Conservation (phyloP, 2,329 filamentous ascomycete genomes). For the Alternaria consortialis region DNA sequence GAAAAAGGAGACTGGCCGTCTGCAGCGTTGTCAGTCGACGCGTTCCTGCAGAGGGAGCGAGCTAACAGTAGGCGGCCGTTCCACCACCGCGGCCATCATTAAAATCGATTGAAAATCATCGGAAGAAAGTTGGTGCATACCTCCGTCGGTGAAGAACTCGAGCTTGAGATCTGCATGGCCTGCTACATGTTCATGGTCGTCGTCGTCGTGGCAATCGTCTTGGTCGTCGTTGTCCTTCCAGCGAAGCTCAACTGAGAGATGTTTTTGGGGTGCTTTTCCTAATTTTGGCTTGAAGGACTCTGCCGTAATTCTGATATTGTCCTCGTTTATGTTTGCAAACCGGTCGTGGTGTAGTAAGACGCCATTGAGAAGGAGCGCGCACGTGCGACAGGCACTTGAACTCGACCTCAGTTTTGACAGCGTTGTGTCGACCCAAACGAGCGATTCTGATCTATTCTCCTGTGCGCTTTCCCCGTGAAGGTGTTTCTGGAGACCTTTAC, state of each 20-base stretch:
- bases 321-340: constrained; percentile 38
- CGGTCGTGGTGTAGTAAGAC: constrained; percentile 44
- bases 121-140: constrained; percentile 28
- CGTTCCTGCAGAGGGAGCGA: constrained; percentile 4
- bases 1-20: constrained; percentile 47
- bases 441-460: constrained; percentile 23
- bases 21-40: constrained; percentile 29
- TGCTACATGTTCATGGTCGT: constrained; percentile 31
- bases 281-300: constrained; percentile 34
- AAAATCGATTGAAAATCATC: background rate
- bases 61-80: constrained; percentile 9
- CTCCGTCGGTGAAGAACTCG: constrained; percentile 49
- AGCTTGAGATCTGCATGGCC: constrained; percentile 48
- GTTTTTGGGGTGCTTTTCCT: constrained; percentile 35
- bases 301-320: constrained; percentile 37
- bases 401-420: constrained; percentile 42
- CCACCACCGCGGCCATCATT: background rate
- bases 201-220: constrained; percentile 30
- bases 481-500: constrained; percentile 47
- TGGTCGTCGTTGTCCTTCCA: constrained; percentile 35
- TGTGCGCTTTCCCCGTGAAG: constrained; percentile 27
- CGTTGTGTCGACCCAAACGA: constrained; percentile 41
- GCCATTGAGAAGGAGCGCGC: constrained; percentile 46
- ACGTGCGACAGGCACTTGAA: constrained; percentile 42
- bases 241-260: constrained; percentile 47